phyloP scores from a whole-genome alignment of 495 filamentous ascomycete genomes.

The Penicillium egyptiacum region DNA sequence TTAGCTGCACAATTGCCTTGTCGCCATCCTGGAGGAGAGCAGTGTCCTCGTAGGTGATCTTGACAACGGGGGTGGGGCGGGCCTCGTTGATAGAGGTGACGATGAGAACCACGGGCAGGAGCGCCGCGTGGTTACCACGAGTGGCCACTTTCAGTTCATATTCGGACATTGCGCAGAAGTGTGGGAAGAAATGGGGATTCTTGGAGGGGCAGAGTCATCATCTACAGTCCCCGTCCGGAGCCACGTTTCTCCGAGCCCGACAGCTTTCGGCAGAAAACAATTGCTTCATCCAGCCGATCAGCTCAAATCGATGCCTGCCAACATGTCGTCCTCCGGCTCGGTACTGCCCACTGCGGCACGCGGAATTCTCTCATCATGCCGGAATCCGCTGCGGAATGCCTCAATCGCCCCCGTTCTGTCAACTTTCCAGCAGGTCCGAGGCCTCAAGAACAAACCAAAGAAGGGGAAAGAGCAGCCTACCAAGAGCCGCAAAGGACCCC shows the following conservation, averaged over 20 bases:
- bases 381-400: conserved; percentile 29
- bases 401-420: conserved; percentile 39
- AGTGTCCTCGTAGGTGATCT: conserved; percentile 49
- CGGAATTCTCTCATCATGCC: conserved; percentile 40
- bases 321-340: conserved; percentile 45
- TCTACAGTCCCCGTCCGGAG: conserved; percentile 27
- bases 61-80: conserved; percentile 43
- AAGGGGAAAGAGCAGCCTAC: conserved; percentile 51
- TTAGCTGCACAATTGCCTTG: conserved; percentile 45
- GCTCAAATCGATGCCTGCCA: conserved; percentile 17
- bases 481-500: conserved; percentile 65
- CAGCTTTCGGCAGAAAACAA: conserved; percentile 43
- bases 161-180: conserved; percentile 33
- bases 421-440: conserved; percentile 41
- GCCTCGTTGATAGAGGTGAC: conserved; percentile 52
- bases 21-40: conserved; percentile 44
- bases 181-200: conserved; percentile 16
- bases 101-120: conserved; percentile 51
- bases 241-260: conserved; percentile 37
- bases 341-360: conserved; percentile 43
- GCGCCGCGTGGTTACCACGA: conserved; percentile 57
- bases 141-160: conserved; percentile 56
- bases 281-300: conserved; percentile 21
- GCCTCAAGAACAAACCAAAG: conserved; percentile 36
- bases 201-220: conserved; percentile 28